Percentiles rank a stretch among this genome's conserved stretches.
phyloP scores from a whole-genome alignment of 768 basidiomycete species.

The Suillus lakei region DNA sequence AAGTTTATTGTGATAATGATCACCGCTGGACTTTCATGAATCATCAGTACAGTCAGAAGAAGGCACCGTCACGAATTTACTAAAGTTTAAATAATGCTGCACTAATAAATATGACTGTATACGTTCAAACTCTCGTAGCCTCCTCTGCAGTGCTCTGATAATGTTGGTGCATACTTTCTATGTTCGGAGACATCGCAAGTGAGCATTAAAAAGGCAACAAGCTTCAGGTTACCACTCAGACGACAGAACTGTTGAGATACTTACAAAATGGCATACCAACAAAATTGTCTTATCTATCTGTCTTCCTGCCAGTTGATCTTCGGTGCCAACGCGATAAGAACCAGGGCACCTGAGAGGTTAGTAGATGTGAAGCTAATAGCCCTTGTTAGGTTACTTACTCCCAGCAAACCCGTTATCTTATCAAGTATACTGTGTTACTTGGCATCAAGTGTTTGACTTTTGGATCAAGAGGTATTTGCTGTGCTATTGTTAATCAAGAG shows the following conservation, averaged over 20 bases:
- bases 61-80: not conserved
- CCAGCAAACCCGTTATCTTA: conserved; percentile 8
- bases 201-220: conserved; percentile 8
- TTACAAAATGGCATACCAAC: conserved; percentile 5
- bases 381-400: conserved; percentile 4
- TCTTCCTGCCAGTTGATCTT: not conserved
- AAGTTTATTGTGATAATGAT: not conserved
- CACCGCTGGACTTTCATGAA: conserved; percentile 8
- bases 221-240: not conserved
- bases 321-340: conserved; percentile 10
- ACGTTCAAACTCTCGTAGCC: conserved; percentile 2
- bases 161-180: conserved; percentile 4
- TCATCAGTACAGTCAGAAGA: not conserved
- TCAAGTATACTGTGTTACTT: conserved; percentile 3
- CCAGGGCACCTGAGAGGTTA: conserved; percentile 4
- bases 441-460: too few species aligned
- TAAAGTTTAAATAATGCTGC: conserved; percentile 7
- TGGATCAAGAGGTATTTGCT: not conserved
- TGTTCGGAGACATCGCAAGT: conserved; percentile 6
- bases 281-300: conserved; percentile 3
- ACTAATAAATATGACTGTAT: conserved; percentile 8
- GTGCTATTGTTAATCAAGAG: not conserved
- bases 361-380: not conserved
- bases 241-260: not conserved
- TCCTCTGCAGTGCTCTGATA: not conserved